These are phyloP conservation scores for Suillus plorans DNA, from an alignment of 768 basidiomycete genomes.

Conservation along the genomic window DNA sequence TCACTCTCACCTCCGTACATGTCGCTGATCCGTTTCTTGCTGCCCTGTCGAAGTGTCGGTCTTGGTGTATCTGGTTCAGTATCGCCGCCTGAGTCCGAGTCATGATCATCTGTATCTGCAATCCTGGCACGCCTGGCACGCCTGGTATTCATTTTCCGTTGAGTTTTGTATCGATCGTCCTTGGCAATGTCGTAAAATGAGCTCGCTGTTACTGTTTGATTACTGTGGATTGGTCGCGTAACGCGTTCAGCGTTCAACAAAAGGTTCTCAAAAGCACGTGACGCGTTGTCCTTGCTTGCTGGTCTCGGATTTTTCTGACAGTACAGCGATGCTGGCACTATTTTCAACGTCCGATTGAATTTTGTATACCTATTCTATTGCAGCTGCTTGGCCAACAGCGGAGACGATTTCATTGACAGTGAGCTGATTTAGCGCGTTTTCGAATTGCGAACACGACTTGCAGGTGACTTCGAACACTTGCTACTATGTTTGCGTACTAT, in stretches of 20 bases:
- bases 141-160: slow-evolving; percentile 21
- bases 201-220: neutral
- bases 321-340: too few species aligned
- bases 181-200: neutral
- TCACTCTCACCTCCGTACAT: slow-evolving; percentile 41
- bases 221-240: neutral
- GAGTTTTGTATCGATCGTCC: neutral
- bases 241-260: slow-evolving; percentile 25
- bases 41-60: slow-evolving; percentile 21
- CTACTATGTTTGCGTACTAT: too few species aligned
- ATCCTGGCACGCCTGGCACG: slow-evolving; percentile 25
- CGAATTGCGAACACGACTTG: too few species aligned
- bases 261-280: slow-evolving; percentile 25
- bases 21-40: slow-evolving; percentile 49
- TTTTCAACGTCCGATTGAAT: too few species aligned
- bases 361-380: too few species aligned
- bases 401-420: too few species aligned
- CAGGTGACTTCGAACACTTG: too few species aligned
- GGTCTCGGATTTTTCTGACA: too few species aligned
- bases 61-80: slow-evolving; percentile 34
- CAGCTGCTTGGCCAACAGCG: too few species aligned
- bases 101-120: slow-evolving; percentile 10
- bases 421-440: too few species aligned
- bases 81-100: slow-evolving; percentile 26
- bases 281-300: too few species aligned